Conservation (phyloP, 2,329 filamentous ascomycete species). For the Alternaria ethzedia region DNA sequence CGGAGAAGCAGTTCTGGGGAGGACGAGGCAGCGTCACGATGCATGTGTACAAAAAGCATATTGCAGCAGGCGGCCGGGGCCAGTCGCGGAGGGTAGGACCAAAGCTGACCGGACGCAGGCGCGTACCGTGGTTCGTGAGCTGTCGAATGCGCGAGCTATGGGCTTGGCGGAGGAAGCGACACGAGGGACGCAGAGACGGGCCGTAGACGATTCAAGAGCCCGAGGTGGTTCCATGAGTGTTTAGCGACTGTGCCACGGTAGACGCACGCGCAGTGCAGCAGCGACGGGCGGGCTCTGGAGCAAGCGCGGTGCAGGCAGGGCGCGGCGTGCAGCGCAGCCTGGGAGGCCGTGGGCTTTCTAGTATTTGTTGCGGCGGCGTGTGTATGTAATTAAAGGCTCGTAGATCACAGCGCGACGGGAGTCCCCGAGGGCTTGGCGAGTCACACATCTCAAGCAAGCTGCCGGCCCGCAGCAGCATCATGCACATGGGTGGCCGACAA, state of each 20-base stretch:
- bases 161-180: slow-evolving; percentile 22
- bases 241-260: slow-evolving; percentile 8
- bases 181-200: slow-evolving; percentile 26
- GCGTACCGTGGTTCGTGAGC: slow-evolving; percentile 30
- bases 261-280: slow-evolving; percentile 4
- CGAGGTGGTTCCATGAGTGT: slow-evolving; percentile 22
- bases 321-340: not conserved
- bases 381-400: slow-evolving; percentile 27
- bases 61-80: slow-evolving; percentile 3
- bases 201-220: slow-evolving; percentile 29
- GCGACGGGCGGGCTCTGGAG: not conserved
- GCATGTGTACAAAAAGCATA: not conserved
- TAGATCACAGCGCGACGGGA: slow-evolving; percentile 32
- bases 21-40: not conserved
- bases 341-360: not conserved
- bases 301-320: slow-evolving; percentile 10
- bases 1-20: not conserved
- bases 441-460: slow-evolving; percentile 28
- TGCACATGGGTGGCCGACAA: slow-evolving; percentile 21
- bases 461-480: slow-evolving; percentile 17
- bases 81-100: slow-evolving; percentile 7
- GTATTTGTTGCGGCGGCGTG: slow-evolving; percentile 4
- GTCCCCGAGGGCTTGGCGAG: slow-evolving; percentile 26
- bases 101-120: slow-evolving; percentile 13
- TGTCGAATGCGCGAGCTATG: slow-evolving; percentile 16